Base-by-base conservation (phyloP, 495 filamentous ascomycete genomes). In the Daldinia loculata region DNA sequence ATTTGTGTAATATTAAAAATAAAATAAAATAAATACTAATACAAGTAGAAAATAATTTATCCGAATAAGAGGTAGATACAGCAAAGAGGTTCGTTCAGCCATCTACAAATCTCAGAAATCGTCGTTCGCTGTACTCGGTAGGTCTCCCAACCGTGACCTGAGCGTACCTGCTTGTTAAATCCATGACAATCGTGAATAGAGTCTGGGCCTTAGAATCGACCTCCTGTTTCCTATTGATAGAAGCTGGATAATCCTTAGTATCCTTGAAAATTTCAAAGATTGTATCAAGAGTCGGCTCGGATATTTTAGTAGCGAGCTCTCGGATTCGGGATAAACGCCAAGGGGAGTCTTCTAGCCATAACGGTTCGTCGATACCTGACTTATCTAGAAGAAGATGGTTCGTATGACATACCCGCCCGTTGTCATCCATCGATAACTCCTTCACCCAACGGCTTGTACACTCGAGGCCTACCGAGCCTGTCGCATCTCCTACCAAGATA, bases 401-500 rank as follows among this genome's bases (percentile, higher is more conserved):
- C 19, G 89, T 85, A 74, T 92, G 90, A 3, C 80, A 82, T 3
- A 92, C 78, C 7, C 83, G 75, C 0, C 83, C 84, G 2, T 78
- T 68, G 1, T 71, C 69, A 70, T 88, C 83, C 72, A 84, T 81
- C 3, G 74, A 29, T 36, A 90, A 67, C 69, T 84, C 77, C 48
- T 83, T 82, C 60, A 89, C 76, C 57, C 88, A 87, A 2, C 80
- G 73, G 22, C 82, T 82, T 8, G 86, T 88, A 66, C 88, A 85
- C 74, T 91, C 90, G 15, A 91, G 78, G 0, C 89, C 89, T 0
- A 85, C 74, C 0, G 84, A 84, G 2, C 81, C 83, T 0, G 74
- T 82, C 5, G 76, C 66, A 73, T 92, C 90, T 6, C 84, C 88
- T 22, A 91, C 77, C 7, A 91, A 73, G 22, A 91, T 87, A 69